These are phyloP conservation scores for Incumbomyces lentus DNA, from an alignment of 2,329 filamentous ascomycete genomes.

Conservation along the genomic window DNA sequence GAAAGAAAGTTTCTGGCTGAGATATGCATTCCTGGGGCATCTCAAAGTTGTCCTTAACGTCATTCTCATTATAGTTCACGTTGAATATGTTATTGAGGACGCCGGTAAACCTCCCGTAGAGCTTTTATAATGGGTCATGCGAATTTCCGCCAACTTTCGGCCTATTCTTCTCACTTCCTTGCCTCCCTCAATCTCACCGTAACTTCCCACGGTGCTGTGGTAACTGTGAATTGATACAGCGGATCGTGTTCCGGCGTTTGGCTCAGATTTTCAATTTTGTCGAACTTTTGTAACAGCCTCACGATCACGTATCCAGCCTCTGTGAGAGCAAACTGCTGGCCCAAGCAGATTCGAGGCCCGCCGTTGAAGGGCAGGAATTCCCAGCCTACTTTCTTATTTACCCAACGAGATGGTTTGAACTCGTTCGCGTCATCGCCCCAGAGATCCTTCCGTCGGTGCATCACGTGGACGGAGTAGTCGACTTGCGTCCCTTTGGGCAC, in stretches of 20 bases:
- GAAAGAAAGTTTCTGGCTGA: too few species aligned
- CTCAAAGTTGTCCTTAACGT: too few species aligned
- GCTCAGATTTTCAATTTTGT: conserved; percentile 47
- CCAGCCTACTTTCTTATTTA: conserved; percentile 60
- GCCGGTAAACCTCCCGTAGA: too few species aligned
- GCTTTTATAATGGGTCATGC: too few species aligned
- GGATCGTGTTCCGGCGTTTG: not conserved
- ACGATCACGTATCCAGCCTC: conserved; percentile 21
- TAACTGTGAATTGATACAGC: conserved; percentile 15
- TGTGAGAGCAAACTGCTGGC: conserved; percentile 23
- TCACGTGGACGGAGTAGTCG: conserved; percentile 56
- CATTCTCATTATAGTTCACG: too few species aligned
- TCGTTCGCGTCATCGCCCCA: conserved; percentile 39
- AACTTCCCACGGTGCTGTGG: conserved; percentile 14
- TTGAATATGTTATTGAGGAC: too few species aligned
- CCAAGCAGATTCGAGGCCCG: conserved; percentile 23
- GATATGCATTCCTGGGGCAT: too few species aligned
- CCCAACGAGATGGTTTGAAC: conserved; percentile 60
- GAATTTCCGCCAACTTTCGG: too few species aligned
- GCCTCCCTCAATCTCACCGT: conserved; percentile 15
- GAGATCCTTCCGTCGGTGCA: conserved; percentile 57
- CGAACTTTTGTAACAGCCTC: conserved; percentile 21
- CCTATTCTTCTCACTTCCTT: not conserved
- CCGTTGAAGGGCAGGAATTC: conserved; percentile 29
- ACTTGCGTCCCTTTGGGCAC: conserved; percentile 47